These are phyloP conservation scores for Hypocreales sp. DNA, from an alignment of 2,329 filamentous ascomycete species.

Conservation along the genomic window DNA sequence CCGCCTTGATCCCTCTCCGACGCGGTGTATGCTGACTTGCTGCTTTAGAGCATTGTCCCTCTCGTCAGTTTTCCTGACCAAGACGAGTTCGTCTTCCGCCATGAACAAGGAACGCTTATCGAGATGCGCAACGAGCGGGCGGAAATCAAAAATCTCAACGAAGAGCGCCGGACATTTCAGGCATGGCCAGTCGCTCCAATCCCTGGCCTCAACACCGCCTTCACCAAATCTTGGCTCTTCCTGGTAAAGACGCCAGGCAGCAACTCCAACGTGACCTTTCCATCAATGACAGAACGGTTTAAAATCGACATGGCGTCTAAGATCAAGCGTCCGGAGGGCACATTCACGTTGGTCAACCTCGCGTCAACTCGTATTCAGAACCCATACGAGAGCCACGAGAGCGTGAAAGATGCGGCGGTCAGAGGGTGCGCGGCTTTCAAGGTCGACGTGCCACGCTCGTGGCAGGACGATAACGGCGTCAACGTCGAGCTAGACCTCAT, in stretches of 20 bases:
- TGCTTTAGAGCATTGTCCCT: too few species aligned
- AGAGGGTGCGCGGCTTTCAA: conserved; percentile 16
- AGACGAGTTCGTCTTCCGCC: conserved; percentile 11
- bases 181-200: conserved; percentile 17
- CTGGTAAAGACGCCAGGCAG: conserved; percentile 11
- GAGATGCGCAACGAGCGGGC: conserved; percentile 17
- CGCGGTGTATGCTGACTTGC: too few species aligned
- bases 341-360: conserved; percentile 11
- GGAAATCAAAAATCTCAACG: conserved; percentile 11
- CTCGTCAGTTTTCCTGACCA: conserved; percentile 8
- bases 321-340: conserved; percentile 7
- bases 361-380: conserved; percentile 12
- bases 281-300: conserved; percentile 12
- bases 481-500: conserved; percentile 32
- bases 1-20: too few species aligned
- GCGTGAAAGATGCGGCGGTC: conserved; percentile 2
- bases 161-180: conserved; percentile 6
- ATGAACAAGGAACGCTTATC: conserved; percentile 16
- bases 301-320: conserved; percentile 10
- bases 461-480: conserved; percentile 8
- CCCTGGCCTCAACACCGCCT: conserved; percentile 11
- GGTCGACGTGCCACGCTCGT: conserved; percentile 16
- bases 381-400: conserved; percentile 12
- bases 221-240: conserved; percentile 16
- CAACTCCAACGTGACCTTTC: conserved; percentile 10